Percentiles rank a stretch among this genome's conserved stretches.
Evolutionary conservation across 768 basidiomycete genomes (phyloP).

Genomic region (Tylopilus plumbeoviolaceoides): DNA sequence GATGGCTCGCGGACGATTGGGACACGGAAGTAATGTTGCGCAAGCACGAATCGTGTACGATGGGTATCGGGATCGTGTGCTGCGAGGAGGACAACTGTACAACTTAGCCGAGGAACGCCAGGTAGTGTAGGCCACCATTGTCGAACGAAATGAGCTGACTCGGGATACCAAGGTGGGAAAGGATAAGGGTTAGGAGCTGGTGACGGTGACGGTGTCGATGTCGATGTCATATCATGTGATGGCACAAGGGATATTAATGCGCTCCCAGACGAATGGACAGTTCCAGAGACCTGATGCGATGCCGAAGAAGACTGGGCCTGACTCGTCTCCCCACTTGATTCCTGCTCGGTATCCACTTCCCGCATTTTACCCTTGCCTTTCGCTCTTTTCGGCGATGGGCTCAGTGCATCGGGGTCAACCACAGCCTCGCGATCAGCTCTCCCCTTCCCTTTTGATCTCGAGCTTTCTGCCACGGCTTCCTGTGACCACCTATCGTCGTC

Average conservation of each 20-base stretch:
- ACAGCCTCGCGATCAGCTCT: slow-evolving; percentile 18
- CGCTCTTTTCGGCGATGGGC: slow-evolving; percentile 6
- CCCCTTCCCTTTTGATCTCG: slow-evolving; percentile 24
- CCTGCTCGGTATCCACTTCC: slow-evolving; percentile 12
- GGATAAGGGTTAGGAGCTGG: slow-evolving; percentile 56
- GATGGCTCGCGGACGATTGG: slow-evolving; percentile 40
- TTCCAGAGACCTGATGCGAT: slow-evolving; percentile 7
- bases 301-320: slow-evolving; percentile 8
- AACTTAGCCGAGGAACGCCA: slow-evolving; percentile 61
- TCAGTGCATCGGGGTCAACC: slow-evolving; percentile 9
- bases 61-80: slow-evolving; percentile 59
- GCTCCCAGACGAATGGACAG: slow-evolving; percentile 7
- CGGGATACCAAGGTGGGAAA: slow-evolving; percentile 65
- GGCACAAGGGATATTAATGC: background rate
- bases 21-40: slow-evolving; percentile 74
- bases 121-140: slow-evolving; percentile 78
- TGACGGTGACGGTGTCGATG: background rate
- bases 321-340: slow-evolving; percentile 7
- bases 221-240: background rate
- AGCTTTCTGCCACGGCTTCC: slow-evolving; percentile 16
- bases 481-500: slow-evolving; percentile 23
- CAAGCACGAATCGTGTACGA: slow-evolving; percentile 58
- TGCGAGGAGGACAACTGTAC: slow-evolving; percentile 66
- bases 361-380: slow-evolving; percentile 23
- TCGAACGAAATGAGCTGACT: slow-evolving; percentile 72